Evolutionary conservation across 306 rosid genomes (phyloP).

Genomic region (Acmispon strigosus): DNA sequence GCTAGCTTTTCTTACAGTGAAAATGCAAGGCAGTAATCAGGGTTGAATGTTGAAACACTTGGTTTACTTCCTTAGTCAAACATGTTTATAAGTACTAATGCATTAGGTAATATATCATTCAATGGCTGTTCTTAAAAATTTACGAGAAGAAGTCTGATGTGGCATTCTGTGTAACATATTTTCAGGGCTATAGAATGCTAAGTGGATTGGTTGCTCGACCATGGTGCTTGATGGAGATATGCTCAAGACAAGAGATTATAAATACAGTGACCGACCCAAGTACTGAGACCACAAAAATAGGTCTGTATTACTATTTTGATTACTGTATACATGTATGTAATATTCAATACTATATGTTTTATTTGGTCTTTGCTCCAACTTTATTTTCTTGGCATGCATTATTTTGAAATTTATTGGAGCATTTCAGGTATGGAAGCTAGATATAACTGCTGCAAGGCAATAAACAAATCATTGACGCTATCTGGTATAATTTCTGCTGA

Average conservation of each 20-base stretch:
- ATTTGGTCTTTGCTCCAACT: background rate
- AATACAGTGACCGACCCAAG: constrained; percentile 47
- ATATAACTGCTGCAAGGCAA: constrained; percentile 69
- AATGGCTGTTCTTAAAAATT: background rate
- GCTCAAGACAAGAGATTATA: constrained; percentile 75
- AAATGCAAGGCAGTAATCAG: background rate
- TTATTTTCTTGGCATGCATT: background rate
- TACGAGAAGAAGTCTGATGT: constrained; percentile 5
- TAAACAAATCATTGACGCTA: constrained; percentile 42
- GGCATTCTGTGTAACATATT: constrained; percentile 4
- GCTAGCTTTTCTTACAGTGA: background rate
- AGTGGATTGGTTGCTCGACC: constrained; percentile 78
- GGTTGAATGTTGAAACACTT: background rate
- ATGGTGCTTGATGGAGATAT: constrained; percentile 88
- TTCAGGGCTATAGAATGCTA: constrained; percentile 72
- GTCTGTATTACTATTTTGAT: constrained; percentile 36
- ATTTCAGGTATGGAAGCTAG: constrained; percentile 87
- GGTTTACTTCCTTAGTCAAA: background rate
- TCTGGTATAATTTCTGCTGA: constrained; percentile 51
- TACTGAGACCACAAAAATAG: constrained; percentile 69
- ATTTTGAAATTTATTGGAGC: background rate
- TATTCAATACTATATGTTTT: background rate
- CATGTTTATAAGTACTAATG: background rate
- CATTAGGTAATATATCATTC: background rate
- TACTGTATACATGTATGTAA: background rate